Evolutionary conservation across 257 asterid genomes (phyloP).

Genomic region (Vinca minor): DNA sequence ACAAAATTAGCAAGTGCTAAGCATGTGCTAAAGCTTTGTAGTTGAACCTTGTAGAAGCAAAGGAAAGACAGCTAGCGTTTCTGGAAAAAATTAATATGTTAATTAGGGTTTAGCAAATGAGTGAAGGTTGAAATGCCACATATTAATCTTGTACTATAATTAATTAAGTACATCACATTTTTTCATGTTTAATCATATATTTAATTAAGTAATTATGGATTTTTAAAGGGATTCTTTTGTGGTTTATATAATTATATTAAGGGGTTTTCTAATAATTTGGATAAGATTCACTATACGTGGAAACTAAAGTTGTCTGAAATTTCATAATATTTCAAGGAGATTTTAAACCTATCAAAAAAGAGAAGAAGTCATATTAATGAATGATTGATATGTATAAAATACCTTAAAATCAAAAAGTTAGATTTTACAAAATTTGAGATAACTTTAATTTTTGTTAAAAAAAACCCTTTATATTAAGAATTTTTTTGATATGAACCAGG

Average conservation of each 20-base stretch:
- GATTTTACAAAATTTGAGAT: too few relatives aligned
- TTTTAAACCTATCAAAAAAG: too few relatives aligned
- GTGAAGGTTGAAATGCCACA: constrained; percentile 17
- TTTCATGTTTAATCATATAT: constrained; percentile 4
- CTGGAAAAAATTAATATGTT: neutral
- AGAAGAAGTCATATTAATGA: too few relatives aligned
- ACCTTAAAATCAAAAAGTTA: too few relatives aligned
- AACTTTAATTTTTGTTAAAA: too few relatives aligned
- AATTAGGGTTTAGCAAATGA: constrained; percentile 16
- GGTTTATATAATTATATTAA: neutral
- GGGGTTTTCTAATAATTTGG: too few relatives aligned
- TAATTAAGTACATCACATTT: constrained; percentile 5
- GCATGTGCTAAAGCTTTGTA: constrained; percentile 38
- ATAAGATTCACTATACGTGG: too few relatives aligned
- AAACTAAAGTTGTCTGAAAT: too few relatives aligned
- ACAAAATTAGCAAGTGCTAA: constrained; percentile 24
- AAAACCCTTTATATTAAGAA: too few relatives aligned
- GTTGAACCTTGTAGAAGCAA: constrained; percentile 17
- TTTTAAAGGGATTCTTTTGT: constrained; percentile 8
- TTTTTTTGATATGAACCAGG: too few relatives aligned
- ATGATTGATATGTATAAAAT: too few relatives aligned
- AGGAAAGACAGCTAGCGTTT: constrained; percentile 23
- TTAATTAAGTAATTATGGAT: neutral
- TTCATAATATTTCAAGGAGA: too few relatives aligned
- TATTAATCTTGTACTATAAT: neutral